Conservation (phyloP, 306 rosid species). For the Cucurbita ficifolia region DNA sequence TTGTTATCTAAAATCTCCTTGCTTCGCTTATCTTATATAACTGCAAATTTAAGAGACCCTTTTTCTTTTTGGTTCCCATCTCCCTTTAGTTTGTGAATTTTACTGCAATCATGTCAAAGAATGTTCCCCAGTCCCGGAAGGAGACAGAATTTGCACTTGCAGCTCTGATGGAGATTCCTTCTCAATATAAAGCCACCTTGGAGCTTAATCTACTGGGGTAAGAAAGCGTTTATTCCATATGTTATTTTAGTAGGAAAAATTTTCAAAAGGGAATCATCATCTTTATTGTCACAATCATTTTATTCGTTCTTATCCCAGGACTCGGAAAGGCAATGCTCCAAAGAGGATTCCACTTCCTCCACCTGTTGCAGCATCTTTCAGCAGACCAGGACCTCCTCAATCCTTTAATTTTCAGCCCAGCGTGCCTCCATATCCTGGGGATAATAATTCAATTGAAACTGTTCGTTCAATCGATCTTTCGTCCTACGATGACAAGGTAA, state of each 20-base stretch:
- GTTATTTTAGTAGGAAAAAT: background rate
- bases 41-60: background rate
- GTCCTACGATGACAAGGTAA: constrained; percentile 57
- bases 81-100: constrained; percentile 65
- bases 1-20: background rate
- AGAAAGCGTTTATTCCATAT: constrained; percentile 7
- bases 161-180: constrained; percentile 94
- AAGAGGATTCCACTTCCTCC: constrained; percentile 74
- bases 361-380: constrained; percentile 38
- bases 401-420: constrained; percentile 32
- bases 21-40: background rate
- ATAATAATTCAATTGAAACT: constrained; percentile 19
- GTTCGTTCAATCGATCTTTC: constrained; percentile 41
- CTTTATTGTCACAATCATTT: background rate
- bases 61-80: constrained; percentile 9
- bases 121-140: constrained; percentile 40
- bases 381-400: constrained; percentile 31
- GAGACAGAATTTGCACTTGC: constrained; percentile 91
- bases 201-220: constrained; percentile 76
- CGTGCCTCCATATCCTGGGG: constrained; percentile 32
- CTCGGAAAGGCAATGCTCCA: constrained; percentile 33
- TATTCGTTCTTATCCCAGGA: constrained; percentile 24
- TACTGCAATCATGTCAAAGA: constrained; percentile 76
- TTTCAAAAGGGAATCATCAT: background rate
- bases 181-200: constrained; percentile 85